Percentiles rank a stretch among this genome's conserved stretches.
phyloP scores from a whole-genome alignment of 1,139 yeast genomes.

The Pichia norvegensis region DNA sequence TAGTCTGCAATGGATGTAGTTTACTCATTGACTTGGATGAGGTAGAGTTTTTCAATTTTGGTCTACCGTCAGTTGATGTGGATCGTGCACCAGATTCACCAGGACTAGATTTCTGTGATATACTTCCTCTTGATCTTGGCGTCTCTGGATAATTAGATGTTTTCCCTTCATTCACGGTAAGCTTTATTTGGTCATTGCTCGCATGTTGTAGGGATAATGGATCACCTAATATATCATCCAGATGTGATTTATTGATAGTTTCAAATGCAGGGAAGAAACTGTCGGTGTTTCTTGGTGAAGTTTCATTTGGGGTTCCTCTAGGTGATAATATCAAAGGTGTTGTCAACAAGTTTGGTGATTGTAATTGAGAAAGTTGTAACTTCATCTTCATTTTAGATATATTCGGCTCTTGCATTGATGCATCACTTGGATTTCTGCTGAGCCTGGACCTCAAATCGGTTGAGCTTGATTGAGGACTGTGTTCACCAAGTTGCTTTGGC shows the following conservation, averaged over 20 bases:
- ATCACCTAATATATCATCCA: slow-evolving; percentile 9
- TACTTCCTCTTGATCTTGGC: background rate
- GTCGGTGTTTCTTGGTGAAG: slow-evolving; percentile 17
- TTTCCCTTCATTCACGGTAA: background rate
- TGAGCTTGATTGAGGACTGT: slow-evolving; percentile 4
- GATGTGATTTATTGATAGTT: slow-evolving; percentile 9
- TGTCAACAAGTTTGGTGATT: slow-evolving; percentile 8
- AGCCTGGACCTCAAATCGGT: slow-evolving; percentile 8
- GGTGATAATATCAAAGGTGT: slow-evolving; percentile 26
- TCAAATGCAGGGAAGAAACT: slow-evolving; percentile 11
- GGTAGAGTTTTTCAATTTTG: background rate
- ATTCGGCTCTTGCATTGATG: slow-evolving; percentile 2
- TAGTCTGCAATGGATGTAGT: slow-evolving; percentile 9
- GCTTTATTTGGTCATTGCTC: background rate
- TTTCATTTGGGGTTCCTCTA: slow-evolving; percentile 24
- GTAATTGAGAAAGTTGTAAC: slow-evolving; percentile 8
- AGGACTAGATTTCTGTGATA: background rate
- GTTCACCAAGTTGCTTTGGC: background rate
- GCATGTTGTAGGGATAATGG: background rate
- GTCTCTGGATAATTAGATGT: background rate
- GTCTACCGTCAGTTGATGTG: background rate
- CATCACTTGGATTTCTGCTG: slow-evolving; percentile 8
- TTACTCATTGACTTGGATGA: background rate
- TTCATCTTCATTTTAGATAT: slow-evolving; percentile 20
- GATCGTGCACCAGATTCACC: background rate